phyloP scores from a whole-genome alignment of 2,329 filamentous ascomycete genomes.

The Diaporthe nobilis region DNA sequence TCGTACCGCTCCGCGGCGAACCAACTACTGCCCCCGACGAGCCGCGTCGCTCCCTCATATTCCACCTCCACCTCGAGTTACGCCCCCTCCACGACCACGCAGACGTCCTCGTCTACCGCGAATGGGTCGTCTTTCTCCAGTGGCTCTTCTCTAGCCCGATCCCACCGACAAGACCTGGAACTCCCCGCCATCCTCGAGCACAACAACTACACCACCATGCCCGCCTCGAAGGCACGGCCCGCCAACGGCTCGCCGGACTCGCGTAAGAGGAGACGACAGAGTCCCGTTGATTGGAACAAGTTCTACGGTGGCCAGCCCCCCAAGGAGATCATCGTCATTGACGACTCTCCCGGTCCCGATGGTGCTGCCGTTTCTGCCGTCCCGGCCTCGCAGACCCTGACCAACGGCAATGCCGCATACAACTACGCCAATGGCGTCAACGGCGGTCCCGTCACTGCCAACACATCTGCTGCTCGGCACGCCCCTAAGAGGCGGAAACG shows the following conservation, averaged over 20 bases:
- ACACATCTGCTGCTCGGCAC: slow-evolving; percentile 58
- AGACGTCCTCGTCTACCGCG: slow-evolving; percentile 48
- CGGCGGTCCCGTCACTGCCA: slow-evolving; percentile 44
- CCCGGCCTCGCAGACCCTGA: slow-evolving; percentile 53
- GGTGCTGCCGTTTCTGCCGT: slow-evolving; percentile 53
- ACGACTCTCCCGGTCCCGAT: slow-evolving; percentile 76
- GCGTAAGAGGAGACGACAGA: slow-evolving; percentile 70
- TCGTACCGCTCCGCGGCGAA: slow-evolving; percentile 52
- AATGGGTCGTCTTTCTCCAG: slow-evolving; percentile 42
- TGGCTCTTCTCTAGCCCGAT: slow-evolving; percentile 41
- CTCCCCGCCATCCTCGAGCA: slow-evolving; percentile 44
- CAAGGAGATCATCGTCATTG: slow-evolving; percentile 88
- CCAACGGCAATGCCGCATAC: slow-evolving; percentile 52
- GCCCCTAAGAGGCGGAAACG: slow-evolving; percentile 82
- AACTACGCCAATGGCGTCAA: slow-evolving; percentile 50
- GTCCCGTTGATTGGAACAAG: slow-evolving; percentile 78
- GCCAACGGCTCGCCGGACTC: slow-evolving; percentile 46
- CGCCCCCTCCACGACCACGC: slow-evolving; percentile 39
- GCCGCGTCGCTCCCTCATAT: slow-evolving; percentile 53
- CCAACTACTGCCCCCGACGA: slow-evolving; percentile 56
- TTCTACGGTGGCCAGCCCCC: slow-evolving; percentile 89
- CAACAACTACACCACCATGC: slow-evolving; percentile 55
- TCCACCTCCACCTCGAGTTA: slow-evolving; percentile 43
- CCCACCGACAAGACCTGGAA: slow-evolving; percentile 44
- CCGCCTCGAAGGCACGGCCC: slow-evolving; percentile 51